A percentile compares a stretch with the other conserved stretches of the same genome.
Evolutionary conservation across 805 yeast species (phyloP).

Genomic region (Starmerella roubikii): DNA sequence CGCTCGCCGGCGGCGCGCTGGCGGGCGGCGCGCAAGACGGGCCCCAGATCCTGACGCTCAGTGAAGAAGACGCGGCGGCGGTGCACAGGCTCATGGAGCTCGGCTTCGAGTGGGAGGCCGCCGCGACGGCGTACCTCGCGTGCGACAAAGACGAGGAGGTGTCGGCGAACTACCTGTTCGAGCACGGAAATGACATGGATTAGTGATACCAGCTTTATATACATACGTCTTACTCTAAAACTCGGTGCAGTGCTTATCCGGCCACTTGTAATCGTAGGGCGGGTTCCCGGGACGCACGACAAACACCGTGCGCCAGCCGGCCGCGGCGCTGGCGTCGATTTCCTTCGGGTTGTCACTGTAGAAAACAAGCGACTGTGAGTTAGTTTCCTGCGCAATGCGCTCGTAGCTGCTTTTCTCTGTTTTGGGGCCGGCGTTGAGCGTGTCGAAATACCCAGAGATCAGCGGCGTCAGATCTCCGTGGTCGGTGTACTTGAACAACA

Average conservation of each 20-base stretch:
- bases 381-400: conserved; percentile 37
- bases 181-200: conserved; percentile 26
- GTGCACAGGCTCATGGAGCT: conserved; percentile 77
- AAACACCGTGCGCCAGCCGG: conserved; percentile 46
- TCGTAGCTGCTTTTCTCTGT: conserved; percentile 42
- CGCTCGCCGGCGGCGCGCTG: conserved; percentile 1
- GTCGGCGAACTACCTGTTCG: conserved; percentile 82
- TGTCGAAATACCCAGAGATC: conserved; percentile 66
- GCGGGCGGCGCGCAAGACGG: conserved; percentile 30
- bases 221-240: neutral
- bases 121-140: conserved; percentile 88
- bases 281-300: conserved; percentile 67
- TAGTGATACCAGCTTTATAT: neutral
- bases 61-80: conserved; percentile 81
- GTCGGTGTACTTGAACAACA: conserved; percentile 51
- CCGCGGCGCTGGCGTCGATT: conserved; percentile 55
- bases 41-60: conserved; percentile 33
- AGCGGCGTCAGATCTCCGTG: conserved; percentile 32
- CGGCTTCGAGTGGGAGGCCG: conserved; percentile 81
- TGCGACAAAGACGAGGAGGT: conserved; percentile 96
- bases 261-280: conserved; percentile 16
- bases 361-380: conserved; percentile 37
- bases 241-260: neutral
- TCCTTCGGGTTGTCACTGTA: conserved; percentile 72
- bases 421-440: conserved; percentile 70